phyloP scores from a whole-genome alignment of 495 filamentous ascomycete genomes.

The Hyaloscypha hepaticicola region DNA sequence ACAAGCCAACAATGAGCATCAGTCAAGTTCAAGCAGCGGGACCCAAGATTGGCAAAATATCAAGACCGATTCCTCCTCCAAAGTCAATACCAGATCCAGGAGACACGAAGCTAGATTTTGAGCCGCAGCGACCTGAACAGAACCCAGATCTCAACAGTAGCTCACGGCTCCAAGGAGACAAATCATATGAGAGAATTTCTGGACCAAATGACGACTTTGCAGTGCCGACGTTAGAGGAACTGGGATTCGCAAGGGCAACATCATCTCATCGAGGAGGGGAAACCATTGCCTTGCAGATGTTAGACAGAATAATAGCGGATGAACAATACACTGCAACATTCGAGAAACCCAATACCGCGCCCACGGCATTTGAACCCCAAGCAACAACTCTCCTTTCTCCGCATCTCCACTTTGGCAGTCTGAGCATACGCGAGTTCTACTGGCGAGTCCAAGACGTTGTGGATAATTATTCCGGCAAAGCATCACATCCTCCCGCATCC shows the following conservation, averaged over 20 bases:
- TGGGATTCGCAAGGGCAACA: slow-evolving; percentile 57
- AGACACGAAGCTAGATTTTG: slow-evolving; percentile 52
- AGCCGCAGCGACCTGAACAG: slow-evolving; percentile 44
- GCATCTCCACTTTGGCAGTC: slow-evolving; percentile 67
- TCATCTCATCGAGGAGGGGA: slow-evolving; percentile 65
- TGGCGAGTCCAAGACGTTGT: slow-evolving; percentile 61
- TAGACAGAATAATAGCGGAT: slow-evolving; percentile 52
- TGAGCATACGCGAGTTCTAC: slow-evolving; percentile 64
- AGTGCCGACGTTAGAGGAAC: slow-evolving; percentile 59
- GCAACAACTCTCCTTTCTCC: slow-evolving; percentile 67
- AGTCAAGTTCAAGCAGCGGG: slow-evolving; percentile 54
- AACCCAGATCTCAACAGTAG: slow-evolving; percentile 55
- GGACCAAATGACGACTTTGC: slow-evolving; percentile 62
- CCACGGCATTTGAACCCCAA: slow-evolving; percentile 65
- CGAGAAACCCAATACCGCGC: slow-evolving; percentile 68
- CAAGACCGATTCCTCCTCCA: slow-evolving; percentile 54
- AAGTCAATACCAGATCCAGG: slow-evolving; percentile 58
- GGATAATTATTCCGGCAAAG: slow-evolving; percentile 45
- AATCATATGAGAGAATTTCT: slow-evolving; percentile 54
- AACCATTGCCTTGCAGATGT: slow-evolving; percentile 49
- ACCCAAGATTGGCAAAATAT: slow-evolving; percentile 49
- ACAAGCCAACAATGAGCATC: slow-evolving; percentile 70
- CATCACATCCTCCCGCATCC: slow-evolving; percentile 55
- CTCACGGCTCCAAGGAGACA: slow-evolving; percentile 41
- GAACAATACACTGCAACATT: slow-evolving; percentile 65